Percentiles rank a stretch among this genome's conserved stretches.
These are phyloP conservation scores for Austroboletus niveus DNA, from an alignment of 1,284 basidiomycete genomes.

Conservation along the genomic window DNA sequence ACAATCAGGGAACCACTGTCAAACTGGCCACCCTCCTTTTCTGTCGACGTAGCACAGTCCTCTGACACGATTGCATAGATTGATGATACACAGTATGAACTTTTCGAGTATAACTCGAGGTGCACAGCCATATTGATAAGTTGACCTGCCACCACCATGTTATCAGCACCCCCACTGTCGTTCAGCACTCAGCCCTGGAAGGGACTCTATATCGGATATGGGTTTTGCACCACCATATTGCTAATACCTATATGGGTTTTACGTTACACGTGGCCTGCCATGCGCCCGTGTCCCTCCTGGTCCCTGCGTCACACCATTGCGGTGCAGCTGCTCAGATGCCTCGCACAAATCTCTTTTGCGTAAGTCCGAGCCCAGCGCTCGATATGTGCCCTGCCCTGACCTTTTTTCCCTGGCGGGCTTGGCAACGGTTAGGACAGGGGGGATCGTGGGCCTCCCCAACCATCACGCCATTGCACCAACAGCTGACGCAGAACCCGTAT, in stretches of 20 bases:
- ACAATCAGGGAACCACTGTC: conserved; percentile 19
- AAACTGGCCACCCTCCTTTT: conserved; percentile 30
- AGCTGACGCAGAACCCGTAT: conserved; percentile 42
- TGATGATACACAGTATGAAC: no score
- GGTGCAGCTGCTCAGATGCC: conserved; percentile 3
- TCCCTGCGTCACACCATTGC: conserved; percentile 14
- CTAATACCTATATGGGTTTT: conserved; percentile 48
- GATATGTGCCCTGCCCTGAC: background rate
- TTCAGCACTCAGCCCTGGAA: conserved; percentile 26
- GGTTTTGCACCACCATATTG: conserved; percentile 41
- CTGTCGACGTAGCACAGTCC: conserved; percentile 19
- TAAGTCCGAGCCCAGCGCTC: conserved; percentile 6
- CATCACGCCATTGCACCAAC: conserved; percentile 41
- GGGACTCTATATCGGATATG: conserved; percentile 33
- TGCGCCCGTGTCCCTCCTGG: conserved; percentile 29
- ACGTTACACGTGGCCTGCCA: conserved; percentile 20
- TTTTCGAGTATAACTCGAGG: no score
- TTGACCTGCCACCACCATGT: background rate
- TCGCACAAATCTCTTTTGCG: conserved; percentile 7
- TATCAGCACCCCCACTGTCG: background rate
- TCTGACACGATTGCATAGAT: conserved; percentile 24
- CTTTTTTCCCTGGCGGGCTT: background rate
- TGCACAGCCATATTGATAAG: no score
- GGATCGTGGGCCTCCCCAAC: conserved; percentile 23
- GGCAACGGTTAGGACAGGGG: conserved; percentile 7